Conservation (phyloP, 2,329 filamentous ascomycete species). For the Pyrenochaeta sp. region DNA sequence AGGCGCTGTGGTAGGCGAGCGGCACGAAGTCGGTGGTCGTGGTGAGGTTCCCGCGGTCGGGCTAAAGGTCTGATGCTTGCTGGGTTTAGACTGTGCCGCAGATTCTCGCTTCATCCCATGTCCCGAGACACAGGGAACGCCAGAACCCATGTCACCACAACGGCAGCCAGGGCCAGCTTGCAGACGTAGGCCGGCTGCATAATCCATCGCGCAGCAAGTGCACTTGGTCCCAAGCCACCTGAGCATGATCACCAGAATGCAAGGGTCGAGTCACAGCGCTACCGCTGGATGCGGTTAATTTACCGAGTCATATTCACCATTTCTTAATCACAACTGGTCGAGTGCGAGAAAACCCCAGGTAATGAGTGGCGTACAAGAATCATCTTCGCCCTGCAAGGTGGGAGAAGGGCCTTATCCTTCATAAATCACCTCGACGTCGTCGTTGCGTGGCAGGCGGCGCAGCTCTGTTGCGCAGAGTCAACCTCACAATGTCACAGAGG, state of each 20-base stretch:
- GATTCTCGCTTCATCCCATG: conserved; percentile 37
- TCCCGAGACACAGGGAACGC: conserved; percentile 32
- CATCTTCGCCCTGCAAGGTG: neutral
- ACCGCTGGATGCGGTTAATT: neutral
- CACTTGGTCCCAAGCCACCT: conserved; percentile 17
- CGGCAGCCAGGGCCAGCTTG: conserved; percentile 13
- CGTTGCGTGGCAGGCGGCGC: neutral
- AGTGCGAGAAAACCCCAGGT: neutral
- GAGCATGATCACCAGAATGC: conserved; percentile 6
- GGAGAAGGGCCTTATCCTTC: too few species aligned
- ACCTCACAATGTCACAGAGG: too few species aligned
- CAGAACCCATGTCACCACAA: conserved; percentile 31
- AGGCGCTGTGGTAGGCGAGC: conserved; percentile 18
- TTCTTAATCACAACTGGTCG: neutral
- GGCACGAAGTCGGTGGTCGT: conserved; percentile 24
- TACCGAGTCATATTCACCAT: neutral
- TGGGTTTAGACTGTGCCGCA: conserved; percentile 40
- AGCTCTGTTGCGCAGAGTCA: neutral
- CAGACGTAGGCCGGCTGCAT: conserved; percentile 13
- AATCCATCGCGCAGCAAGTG: conserved; percentile 13
- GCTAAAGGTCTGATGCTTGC: conserved; percentile 40
- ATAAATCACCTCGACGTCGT: neutral
- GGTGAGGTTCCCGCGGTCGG: conserved; percentile 33
- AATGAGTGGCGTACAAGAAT: neutral
- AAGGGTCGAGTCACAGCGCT: neutral